phyloP scores from a whole-genome alignment of 768 basidiomycete species.

The Panus rudis region DNA sequence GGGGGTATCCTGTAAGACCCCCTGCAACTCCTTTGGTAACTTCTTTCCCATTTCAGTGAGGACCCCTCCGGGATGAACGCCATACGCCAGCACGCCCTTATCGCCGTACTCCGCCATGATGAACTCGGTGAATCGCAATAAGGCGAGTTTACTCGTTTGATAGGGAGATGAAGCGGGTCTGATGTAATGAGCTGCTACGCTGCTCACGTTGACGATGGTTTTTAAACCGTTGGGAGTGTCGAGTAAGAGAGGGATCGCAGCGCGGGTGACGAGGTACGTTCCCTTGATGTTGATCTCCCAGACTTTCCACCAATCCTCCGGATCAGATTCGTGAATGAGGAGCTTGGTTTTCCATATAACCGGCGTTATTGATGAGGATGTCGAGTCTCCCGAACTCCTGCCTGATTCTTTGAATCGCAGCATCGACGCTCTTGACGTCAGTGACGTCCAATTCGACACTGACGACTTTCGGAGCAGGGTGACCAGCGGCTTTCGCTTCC shows the following conservation, averaged over 20 bases:
- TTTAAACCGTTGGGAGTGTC: slow-evolving; percentile 1
- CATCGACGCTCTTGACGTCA: not conserved
- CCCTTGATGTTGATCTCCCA: slow-evolving; percentile 7
- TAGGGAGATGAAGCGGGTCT: not conserved
- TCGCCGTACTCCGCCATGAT: slow-evolving; percentile 6
- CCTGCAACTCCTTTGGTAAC: not conserved
- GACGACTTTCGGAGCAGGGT: not conserved
- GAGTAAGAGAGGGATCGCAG: slow-evolving; percentile 6
- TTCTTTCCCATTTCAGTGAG: slow-evolving; percentile 9
- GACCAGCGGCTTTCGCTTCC: not conserved
- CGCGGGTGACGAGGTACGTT: slow-evolving; percentile 8
- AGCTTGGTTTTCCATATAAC: not conserved
- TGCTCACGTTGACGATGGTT: slow-evolving; percentile 7
- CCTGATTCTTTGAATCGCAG: not conserved
- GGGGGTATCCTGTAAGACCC: slow-evolving; percentile 5
- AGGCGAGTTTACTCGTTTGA: slow-evolving; percentile 5
- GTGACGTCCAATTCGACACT: not conserved
- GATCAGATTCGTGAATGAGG: slow-evolving; percentile 2
- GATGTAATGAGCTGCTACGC: not conserved
- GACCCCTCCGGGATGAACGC: slow-evolving; percentile 7
- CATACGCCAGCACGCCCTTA: slow-evolving; percentile 4
- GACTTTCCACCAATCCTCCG: slow-evolving; percentile 6
- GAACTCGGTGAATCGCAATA: slow-evolving; percentile 6
- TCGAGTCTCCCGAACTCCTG: not conserved
- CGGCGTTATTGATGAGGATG: slow-evolving; percentile 3